Evolutionary conservation across 2,329 filamentous ascomycete species (phyloP).

Genomic region (Fusarium nodosum): DNA sequence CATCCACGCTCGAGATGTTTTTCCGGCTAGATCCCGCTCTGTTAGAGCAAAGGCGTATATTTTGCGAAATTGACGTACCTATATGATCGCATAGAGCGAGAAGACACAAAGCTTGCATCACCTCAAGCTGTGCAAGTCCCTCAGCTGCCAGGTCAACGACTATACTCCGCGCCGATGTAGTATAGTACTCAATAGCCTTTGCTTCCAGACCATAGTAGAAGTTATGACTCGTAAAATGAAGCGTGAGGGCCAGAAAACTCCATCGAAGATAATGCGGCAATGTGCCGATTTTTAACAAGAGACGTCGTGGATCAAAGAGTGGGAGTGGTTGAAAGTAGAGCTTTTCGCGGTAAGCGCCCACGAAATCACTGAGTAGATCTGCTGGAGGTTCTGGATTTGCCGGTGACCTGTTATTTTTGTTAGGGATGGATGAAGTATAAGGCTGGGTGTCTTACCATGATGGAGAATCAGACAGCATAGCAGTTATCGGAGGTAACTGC

Average conservation of each 20-base stretch:
- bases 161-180: slow-evolving; percentile 32
- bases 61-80: background rate
- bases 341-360: slow-evolving; percentile 33
- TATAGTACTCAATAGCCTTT: slow-evolving; percentile 45
- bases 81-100: slow-evolving; percentile 43
- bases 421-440: rapidly evolving
- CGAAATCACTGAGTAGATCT: slow-evolving; percentile 24
- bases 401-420: slow-evolving; percentile 14
- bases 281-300: slow-evolving; percentile 16
- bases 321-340: slow-evolving; percentile 40
- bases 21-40: slow-evolving; percentile 16
- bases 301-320: slow-evolving; percentile 23
- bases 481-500: slow-evolving; percentile 22
- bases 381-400: slow-evolving; percentile 32
- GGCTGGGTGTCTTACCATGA: background rate
- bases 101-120: slow-evolving; percentile 41
- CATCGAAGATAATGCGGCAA: slow-evolving; percentile 43
- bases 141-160: slow-evolving; percentile 36
- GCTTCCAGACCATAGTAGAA: slow-evolving; percentile 38
- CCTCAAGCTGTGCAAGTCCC: slow-evolving; percentile 27
- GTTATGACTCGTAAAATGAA: slow-evolving; percentile 23
- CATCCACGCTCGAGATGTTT: slow-evolving; percentile 44
- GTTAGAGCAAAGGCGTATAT: rapidly evolving
- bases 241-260: slow-evolving; percentile 33
- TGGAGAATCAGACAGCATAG: slow-evolving; percentile 13